Evolutionary conservation across 805 yeast genomes (phyloP).

Genomic region (Candida cerambycidarum): DNA sequence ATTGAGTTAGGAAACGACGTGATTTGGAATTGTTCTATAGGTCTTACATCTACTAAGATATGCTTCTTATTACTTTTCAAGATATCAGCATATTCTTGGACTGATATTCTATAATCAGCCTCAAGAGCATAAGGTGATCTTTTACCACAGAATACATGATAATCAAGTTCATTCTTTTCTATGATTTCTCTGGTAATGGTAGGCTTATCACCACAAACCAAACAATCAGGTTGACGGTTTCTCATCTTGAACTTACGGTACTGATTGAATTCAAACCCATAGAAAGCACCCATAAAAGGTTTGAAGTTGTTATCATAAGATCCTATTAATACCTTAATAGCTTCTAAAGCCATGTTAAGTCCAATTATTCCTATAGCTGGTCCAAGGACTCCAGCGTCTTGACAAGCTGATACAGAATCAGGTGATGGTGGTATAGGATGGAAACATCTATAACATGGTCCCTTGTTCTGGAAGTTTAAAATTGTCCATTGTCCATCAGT

Average conservation of each 20-base stretch:
- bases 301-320: slow-evolving; percentile 52
- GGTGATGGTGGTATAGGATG: slow-evolving; percentile 91
- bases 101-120: slow-evolving; percentile 46
- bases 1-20: slow-evolving; percentile 57
- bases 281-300: slow-evolving; percentile 69
- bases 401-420: slow-evolving; percentile 75
- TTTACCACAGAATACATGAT: slow-evolving; percentile 74
- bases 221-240: slow-evolving; percentile 57
- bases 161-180: slow-evolving; percentile 51
- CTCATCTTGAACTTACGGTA: slow-evolving; percentile 81
- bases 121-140: slow-evolving; percentile 46
- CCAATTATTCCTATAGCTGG: slow-evolving; percentile 96
- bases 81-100: slow-evolving; percentile 31
- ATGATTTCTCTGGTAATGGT: slow-evolving; percentile 49
- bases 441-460: slow-evolving; percentile 95
- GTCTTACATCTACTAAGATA: slow-evolving; percentile 75
- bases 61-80: slow-evolving; percentile 14
- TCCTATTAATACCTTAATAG: slow-evolving; percentile 69
- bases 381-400: slow-evolving; percentile 85
- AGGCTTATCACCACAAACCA: slow-evolving; percentile 59
- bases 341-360: slow-evolving; percentile 81
- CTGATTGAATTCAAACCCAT: slow-evolving; percentile 65
- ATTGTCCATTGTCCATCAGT: slow-evolving; percentile 89
- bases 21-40: slow-evolving; percentile 70
- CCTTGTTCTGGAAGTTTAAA: slow-evolving; percentile 58